Conservation (phyloP, 176 grass and related monocot species). For the Rhynchospora tenuis region DNA sequence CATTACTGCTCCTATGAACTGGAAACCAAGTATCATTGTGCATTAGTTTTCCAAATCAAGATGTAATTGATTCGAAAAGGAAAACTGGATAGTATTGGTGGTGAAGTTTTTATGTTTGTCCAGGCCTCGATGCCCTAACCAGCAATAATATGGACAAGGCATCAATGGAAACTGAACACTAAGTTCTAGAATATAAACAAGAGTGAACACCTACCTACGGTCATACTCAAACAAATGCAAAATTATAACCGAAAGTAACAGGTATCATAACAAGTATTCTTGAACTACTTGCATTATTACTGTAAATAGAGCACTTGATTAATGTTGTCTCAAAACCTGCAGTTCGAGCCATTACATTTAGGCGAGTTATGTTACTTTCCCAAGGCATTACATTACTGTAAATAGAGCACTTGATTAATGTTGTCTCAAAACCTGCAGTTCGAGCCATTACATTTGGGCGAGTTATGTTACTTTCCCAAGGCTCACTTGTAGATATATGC, state of each 20-base stretch:
- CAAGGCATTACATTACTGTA: too few relatives aligned
- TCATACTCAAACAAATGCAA: not conserved
- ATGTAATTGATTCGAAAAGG: conserved; percentile 22
- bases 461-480: not conserved
- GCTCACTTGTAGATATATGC: not conserved
- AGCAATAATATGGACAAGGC: not conserved
- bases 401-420: not conserved
- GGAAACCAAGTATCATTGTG: conserved; percentile 23
- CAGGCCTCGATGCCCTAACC: not conserved
- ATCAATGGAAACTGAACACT: not conserved
- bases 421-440: not conserved
- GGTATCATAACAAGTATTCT: not conserved
- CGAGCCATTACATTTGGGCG: not conserved
- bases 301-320: not conserved
- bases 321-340: not conserved
- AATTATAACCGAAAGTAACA: not conserved
- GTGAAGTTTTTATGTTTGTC: not conserved
- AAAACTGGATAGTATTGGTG: not conserved
- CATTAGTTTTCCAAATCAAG: conserved; percentile 29
- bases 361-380: not conserved
- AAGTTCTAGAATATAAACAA: not conserved
- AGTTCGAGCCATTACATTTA: not conserved
- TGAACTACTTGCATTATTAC: not conserved
- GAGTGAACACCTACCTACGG: not conserved
- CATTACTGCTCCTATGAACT: conserved; percentile 98